Conservation (phyloP, 179 eudicot species). For the Carnegiea gigantea region DNA sequence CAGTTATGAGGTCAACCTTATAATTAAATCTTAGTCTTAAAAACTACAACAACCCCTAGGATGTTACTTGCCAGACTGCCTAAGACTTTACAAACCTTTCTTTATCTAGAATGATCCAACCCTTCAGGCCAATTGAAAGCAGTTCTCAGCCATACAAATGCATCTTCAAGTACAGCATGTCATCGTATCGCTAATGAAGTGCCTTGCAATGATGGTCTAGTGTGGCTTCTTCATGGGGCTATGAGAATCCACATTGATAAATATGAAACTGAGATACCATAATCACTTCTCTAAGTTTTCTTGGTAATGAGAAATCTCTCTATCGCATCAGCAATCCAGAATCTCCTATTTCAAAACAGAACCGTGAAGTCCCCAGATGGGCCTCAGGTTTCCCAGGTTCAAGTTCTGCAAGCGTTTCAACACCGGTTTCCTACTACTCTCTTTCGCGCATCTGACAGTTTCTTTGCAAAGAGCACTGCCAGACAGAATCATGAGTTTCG, state of each 20-base stretch:
- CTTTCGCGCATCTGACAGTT: constrained; percentile 34
- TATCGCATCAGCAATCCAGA: constrained; percentile 32
- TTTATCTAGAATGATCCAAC: not conserved
- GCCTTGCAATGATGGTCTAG: constrained; percentile 17
- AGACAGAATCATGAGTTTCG: constrained; percentile 20
- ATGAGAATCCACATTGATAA: constrained; percentile 36
- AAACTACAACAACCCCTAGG: not conserved
- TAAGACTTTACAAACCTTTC: constrained; percentile 5
- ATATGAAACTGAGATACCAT: constrained; percentile 49
- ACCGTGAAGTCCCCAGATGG: constrained; percentile 25
- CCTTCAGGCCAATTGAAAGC: constrained; percentile 3
- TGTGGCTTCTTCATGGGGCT: constrained; percentile 12
- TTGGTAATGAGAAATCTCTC: constrained; percentile 43
- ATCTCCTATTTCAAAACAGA: constrained; percentile 58
- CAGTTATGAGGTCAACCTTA: constrained; percentile 26
- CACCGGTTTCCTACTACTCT: constrained; percentile 32
- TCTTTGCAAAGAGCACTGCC: constrained; percentile 66
- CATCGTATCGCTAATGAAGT: not conserved
- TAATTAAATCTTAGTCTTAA: constrained; percentile 9
- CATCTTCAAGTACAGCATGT: constrained; percentile 1
- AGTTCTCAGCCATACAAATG: not conserved
- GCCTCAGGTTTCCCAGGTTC: constrained; percentile 24
- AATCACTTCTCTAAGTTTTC: constrained; percentile 27
- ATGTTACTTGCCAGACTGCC: constrained; percentile 8
- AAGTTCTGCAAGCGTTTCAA: constrained; percentile 40